Evolutionary conservation across 345 rosid genomes (phyloP), one percentile per base, ranked within the genome.

Genomic region (Barbarea vulgaris): DNA sequence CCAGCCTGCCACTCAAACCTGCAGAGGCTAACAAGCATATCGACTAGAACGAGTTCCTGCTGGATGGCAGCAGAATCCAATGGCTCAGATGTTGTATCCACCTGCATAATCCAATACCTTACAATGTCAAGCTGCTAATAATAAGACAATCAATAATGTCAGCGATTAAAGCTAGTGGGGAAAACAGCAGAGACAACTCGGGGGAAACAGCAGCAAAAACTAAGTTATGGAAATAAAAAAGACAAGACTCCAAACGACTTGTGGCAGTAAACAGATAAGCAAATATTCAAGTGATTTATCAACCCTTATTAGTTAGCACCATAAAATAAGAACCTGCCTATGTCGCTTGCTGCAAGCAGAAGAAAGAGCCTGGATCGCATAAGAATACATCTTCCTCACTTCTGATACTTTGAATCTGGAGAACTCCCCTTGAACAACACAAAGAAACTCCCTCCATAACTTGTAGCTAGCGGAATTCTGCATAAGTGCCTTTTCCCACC

Each of bases 1-100:
- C 99, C 97, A 69, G 96, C 87, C 81, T 95, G 97, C 96, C 97
- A 92, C 82, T 92, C 97, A 67, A 95, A 86, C 81, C 97, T 85
- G 83, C 99, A 92, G 74, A 95, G 93, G 76, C 87, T 83, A 67
- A 86, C 79, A 83, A 95, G 91, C 84, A 95, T 85, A 81, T 92
- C 93, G 41, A 90, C 99, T 75, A 95, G 86, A 68, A 88, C 85
- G 73, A 86, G 91, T 83, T 95, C 99, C 76, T 86, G 83, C 73
- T 85, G 82, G 70, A 83, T 76, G 73, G 77, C 28, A 60, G 77
- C 73, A 66, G 81, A 69, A 81, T 92, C 93, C 10, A 63, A n/a
- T 54, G 83, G 76, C 64, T 81, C 77, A 55, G 65, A 78, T 64
- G 73, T 79, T 67, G 82, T 82, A 61, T 82, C 82, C 79, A 78